Percentiles rank a stretch among this genome's conserved stretches.
phyloP scores from a whole-genome alignment of 1,139 yeast genomes.

The Zygosaccharomyces sapae region DNA sequence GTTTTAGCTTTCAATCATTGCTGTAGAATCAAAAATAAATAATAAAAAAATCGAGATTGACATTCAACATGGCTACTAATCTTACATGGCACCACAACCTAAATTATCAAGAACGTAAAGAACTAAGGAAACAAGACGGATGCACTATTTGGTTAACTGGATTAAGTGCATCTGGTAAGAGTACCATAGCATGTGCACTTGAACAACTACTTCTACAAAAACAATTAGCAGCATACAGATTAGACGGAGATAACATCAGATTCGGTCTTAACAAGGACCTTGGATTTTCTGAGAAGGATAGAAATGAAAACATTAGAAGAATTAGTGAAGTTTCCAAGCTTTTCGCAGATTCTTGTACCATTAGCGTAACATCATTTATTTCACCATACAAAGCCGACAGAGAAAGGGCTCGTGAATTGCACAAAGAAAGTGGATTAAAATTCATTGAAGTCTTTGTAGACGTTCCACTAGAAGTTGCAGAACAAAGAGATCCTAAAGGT shows the following conservation, averaged over 20 bases:
- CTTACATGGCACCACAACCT: constrained; percentile 94
- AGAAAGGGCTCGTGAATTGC: constrained; percentile 78
- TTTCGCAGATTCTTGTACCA: constrained; percentile 83
- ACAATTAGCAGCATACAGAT: constrained; percentile 70
- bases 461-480: constrained; percentile 90
- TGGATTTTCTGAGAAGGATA: constrained; percentile 81
- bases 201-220: constrained; percentile 73
- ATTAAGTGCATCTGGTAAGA: constrained; percentile 89
- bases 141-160: constrained; percentile 95
- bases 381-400: constrained; percentile 87
- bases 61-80: constrained; percentile 81
- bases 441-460: constrained; percentile 89
- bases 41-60: no score
- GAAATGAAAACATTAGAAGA: constrained; percentile 92
- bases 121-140: constrained; percentile 74
- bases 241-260: constrained; percentile 92
- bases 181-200: constrained; percentile 91
- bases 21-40: no score
- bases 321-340: constrained; percentile 90
- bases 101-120: constrained; percentile 73
- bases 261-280: constrained; percentile 92
- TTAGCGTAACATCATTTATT: constrained; percentile 85
- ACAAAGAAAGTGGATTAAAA: constrained; percentile 67
- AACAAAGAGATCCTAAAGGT: constrained; percentile 95
- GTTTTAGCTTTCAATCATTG: background rate